Evolutionary conservation across 306 rosid genomes (phyloP).

Genomic region (Pterocarpus santalinus): DNA sequence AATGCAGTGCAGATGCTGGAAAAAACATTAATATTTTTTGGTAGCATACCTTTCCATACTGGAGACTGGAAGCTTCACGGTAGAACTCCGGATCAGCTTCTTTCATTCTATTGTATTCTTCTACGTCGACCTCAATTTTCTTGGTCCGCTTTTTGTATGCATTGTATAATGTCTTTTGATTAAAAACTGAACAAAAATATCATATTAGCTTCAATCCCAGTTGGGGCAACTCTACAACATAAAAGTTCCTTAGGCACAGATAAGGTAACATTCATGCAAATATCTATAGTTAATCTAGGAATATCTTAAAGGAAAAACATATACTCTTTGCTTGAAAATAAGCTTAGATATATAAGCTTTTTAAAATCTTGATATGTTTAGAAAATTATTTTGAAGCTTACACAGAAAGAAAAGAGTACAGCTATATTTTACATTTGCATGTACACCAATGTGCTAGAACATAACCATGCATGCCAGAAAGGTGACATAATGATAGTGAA

Average conservation of each 20-base stretch:
- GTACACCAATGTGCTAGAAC: conserved; percentile 11
- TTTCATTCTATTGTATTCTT: conserved; percentile 91
- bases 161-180: conserved; percentile 86
- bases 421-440: neutral
- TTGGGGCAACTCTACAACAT: neutral
- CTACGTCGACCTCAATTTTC: conserved; percentile 76
- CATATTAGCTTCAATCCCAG: conserved; percentile 29
- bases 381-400: conserved; percentile 10
- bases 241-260: neutral
- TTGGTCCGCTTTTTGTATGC: conserved; percentile 92
- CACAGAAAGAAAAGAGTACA: conserved; percentile 11
- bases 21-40: conserved; percentile 24
- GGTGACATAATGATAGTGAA: neutral
- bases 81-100: conserved; percentile 98
- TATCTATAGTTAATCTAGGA: neutral
- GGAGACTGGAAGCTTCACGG: conserved; percentile 98
- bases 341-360: conserved; percentile 1
- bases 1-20: conserved; percentile 9
- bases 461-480: conserved; percentile 24
- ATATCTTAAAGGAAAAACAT: neutral
- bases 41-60: conserved; percentile 84
- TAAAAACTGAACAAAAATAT: conserved; percentile 71
- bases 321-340: conserved; percentile 24
- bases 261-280: conserved; percentile 1
- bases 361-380: conserved; percentile 3